Evolutionary conservation across 1,284 basidiomycete species (phyloP).

Genomic region (Ustilago bromivora): DNA sequence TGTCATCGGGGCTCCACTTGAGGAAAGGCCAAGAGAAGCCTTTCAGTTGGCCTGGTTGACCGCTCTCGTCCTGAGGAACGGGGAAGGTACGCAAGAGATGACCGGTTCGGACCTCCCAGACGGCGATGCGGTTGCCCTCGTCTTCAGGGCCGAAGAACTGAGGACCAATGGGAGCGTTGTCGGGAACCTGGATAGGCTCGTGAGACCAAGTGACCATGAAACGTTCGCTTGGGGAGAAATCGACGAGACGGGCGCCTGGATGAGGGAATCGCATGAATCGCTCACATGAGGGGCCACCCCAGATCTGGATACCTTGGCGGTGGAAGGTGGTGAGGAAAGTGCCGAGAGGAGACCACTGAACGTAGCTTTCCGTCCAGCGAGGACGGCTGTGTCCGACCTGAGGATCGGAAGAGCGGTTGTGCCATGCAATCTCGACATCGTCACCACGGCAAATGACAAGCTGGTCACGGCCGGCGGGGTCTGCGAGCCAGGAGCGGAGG

Average conservation of each 20-base stretch:
- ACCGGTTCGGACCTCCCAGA: slow-evolving; percentile 97
- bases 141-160: slow-evolving; percentile 89
- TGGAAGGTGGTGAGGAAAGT: slow-evolving; percentile 95
- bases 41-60: slow-evolving; percentile 74
- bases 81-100: slow-evolving; percentile 94
- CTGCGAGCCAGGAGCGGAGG: slow-evolving; percentile 92
- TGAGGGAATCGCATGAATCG: slow-evolving; percentile 91
- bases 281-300: slow-evolving; percentile 91
- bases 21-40: slow-evolving; percentile 86
- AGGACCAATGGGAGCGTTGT: slow-evolving; percentile 75
- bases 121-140: slow-evolving; percentile 95
- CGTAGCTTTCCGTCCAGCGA: slow-evolving; percentile 98
- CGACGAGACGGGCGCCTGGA: slow-evolving; percentile 92
- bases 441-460: slow-evolving; percentile 93
- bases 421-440: slow-evolving; percentile 92
- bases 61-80: slow-evolving; percentile 69
- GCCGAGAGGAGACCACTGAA: slow-evolving; percentile 95
- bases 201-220: slow-evolving; percentile 99
- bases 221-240: slow-evolving; percentile 97
- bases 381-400: slow-evolving; percentile 79
- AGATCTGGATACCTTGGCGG: slow-evolving; percentile 92
- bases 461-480: slow-evolving; percentile 92
- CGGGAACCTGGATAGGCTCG: slow-evolving; percentile 88
- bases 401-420: slow-evolving; percentile 87
- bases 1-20: slow-evolving; percentile 98